phyloP scores from a whole-genome alignment of 495 filamentous ascomycete genomes.

The Penicillium mononematosum region DNA sequence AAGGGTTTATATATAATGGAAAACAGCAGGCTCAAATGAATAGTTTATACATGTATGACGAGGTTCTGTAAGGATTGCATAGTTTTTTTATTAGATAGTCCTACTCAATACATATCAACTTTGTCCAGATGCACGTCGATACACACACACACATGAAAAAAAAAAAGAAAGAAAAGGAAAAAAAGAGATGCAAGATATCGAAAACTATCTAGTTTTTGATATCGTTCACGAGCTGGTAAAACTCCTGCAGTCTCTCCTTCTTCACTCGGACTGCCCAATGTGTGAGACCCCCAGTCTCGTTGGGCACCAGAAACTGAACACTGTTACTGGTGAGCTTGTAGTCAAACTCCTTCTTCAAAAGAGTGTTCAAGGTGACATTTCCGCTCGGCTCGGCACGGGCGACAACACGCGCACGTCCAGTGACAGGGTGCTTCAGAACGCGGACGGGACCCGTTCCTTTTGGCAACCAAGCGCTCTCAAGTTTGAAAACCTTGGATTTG shows the following conservation, averaged over 20 bases:
- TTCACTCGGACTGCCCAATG: constrained; percentile 67
- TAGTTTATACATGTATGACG: too few relatives aligned
- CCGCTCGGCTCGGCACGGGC: constrained; percentile 69
- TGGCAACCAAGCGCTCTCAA: constrained; percentile 49
- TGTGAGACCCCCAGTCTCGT: constrained; percentile 52
- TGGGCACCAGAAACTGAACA: constrained; percentile 55
- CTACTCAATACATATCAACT: too few relatives aligned
- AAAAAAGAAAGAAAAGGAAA: too few relatives aligned
- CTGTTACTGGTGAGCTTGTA: constrained; percentile 57
- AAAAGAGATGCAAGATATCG: background rate
- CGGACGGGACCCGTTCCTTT: constrained; percentile 65
- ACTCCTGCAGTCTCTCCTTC: constrained; percentile 44
- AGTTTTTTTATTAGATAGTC: too few relatives aligned
- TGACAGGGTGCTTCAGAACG: constrained; percentile 65
- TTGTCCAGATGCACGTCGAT: too few relatives aligned
- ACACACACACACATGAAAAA: too few relatives aligned
- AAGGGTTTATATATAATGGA: too few relatives aligned
- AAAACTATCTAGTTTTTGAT: constrained; percentile 25
- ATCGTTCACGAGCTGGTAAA: constrained; percentile 32
- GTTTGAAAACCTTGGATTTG: constrained; percentile 61
- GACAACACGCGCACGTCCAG: constrained; percentile 60
- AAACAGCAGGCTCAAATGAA: too few relatives aligned
- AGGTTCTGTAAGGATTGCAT: too few relatives aligned
- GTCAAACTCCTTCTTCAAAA: constrained; percentile 54
- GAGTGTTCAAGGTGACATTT: constrained; percentile 65